Evolutionary conservation across 176 grass and related monocot species (phyloP).

Genomic region (Guadua angustifolia): DNA sequence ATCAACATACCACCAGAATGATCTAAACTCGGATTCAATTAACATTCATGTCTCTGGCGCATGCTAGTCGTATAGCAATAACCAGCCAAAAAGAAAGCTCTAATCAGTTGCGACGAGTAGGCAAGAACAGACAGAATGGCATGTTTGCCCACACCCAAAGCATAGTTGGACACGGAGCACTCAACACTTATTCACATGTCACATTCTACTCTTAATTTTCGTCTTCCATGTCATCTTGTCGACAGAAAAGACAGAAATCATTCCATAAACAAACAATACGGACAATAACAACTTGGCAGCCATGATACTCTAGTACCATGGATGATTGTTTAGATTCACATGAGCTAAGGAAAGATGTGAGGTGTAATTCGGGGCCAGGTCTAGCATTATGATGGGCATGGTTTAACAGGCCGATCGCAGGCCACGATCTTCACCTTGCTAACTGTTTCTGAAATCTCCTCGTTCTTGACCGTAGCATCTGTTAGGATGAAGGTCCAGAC

Average conservation of each 20-base stretch:
- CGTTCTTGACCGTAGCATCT: conserved; percentile 66
- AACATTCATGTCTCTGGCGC: not conserved
- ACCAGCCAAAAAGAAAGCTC: not conserved
- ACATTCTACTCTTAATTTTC: not conserved
- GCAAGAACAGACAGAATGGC: not conserved
- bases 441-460: conserved; percentile 50
- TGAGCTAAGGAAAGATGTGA: not conserved
- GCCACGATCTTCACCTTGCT: conserved; percentile 84
- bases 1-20: not conserved
- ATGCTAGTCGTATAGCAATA: not conserved
- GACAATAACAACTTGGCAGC: not conserved
- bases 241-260: not conserved
- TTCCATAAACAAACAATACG: not conserved
- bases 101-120: not conserved
- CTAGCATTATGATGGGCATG: conserved; percentile 9
- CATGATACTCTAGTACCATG: conserved; percentile 4
- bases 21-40: not conserved
- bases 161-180: not conserved
- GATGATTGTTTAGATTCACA: not conserved
- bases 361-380: not conserved
- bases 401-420: conserved; percentile 36
- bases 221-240: conserved; percentile 1
- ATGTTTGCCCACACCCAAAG: not conserved
- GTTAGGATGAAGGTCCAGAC: conserved; percentile 87
- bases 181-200: not conserved